These are phyloP conservation scores for Candida berthetii DNA, from an alignment of 805 yeast species.

Conservation along the genomic window DNA sequence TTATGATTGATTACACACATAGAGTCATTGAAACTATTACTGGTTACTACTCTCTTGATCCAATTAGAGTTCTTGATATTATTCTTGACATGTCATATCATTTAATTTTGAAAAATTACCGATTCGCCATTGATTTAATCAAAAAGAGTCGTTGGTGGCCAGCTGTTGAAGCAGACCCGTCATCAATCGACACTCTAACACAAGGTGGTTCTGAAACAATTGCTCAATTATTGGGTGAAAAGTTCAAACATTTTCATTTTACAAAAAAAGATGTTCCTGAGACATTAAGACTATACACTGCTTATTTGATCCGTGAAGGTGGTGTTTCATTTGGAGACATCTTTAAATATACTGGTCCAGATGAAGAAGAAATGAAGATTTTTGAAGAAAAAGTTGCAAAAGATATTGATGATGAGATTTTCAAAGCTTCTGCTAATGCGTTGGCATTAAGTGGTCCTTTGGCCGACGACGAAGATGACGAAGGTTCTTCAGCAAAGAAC, in stretches of 20 bases:
- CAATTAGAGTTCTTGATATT: slow-evolving; percentile 60
- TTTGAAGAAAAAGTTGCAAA: slow-evolving; percentile 39
- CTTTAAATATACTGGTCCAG: slow-evolving; percentile 51
- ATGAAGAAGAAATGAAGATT: slow-evolving; percentile 35
- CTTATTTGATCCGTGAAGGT: slow-evolving; percentile 57
- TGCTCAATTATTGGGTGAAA: slow-evolving; percentile 47
- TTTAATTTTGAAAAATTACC: slow-evolving; percentile 35
- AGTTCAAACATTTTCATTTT: slow-evolving; percentile 24
- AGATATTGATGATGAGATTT: slow-evolving; percentile 47
- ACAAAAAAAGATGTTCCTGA: slow-evolving; percentile 31
- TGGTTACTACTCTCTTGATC: slow-evolving; percentile 74
- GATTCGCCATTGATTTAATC: slow-evolving; percentile 44
- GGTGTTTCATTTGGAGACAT: slow-evolving; percentile 59
- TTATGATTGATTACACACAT: slow-evolving; percentile 36
- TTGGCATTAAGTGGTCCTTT: slow-evolving; percentile 86
- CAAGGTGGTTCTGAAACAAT: slow-evolving; percentile 52
- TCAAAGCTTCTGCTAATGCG: slow-evolving; percentile 65
- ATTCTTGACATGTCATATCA: slow-evolving; percentile 47
- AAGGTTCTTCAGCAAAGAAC: neutral
- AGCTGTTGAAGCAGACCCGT: slow-evolving; percentile 21
- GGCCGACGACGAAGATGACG: slow-evolving; percentile 54
- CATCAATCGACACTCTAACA: slow-evolving; percentile 25
- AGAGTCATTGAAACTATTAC: slow-evolving; percentile 49
- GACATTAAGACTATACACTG: slow-evolving; percentile 38
- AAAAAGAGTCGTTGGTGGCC: slow-evolving; percentile 69